Base-by-base conservation (phyloP, 495 filamentous ascomycete species). In the Penicillium pancosmium region DNA sequence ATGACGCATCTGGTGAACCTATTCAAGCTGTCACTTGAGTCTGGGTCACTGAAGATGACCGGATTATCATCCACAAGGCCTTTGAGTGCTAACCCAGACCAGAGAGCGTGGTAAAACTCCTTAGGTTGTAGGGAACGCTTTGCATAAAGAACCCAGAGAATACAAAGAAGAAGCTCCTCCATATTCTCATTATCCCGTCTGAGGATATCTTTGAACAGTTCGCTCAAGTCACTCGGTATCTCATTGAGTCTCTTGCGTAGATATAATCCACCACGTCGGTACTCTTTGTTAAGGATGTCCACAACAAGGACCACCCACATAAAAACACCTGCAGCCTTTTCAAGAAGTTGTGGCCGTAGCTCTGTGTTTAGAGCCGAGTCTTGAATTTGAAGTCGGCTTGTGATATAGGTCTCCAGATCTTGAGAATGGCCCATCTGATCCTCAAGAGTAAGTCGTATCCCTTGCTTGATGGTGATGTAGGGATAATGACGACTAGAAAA, bases 401-500 rank as follows among this genome's bases (percentile, higher is more conserved):
- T 6, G 11, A 73, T 8, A n/a, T 73, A 74, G 0, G 46, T 47
- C 23, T 23, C 55, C 8, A 76, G n/a, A 49, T 76, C 73, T 27
- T 61, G 11, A 4, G 21, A 19, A 58, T 75, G 73, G 5, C 70
- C 70, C 23, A 18, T 7, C 31, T 76, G 56, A 65, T 68, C 25
- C 48, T 72, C 65, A 41, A 74, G 58, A 13, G 66, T 64, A 36
- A 74, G 47, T 31, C 61, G 47, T 3, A 74, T 57, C 7, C 76
- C 72, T 19, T 64, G 63, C 9, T 59, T 18, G 4, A 79, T 71
- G 0, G 57, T 59, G 48, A 85, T 78, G 36, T 78, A 56, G 0
- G 81, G 81, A 52, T 82, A 82, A 63, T 81, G 78, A 4, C 81
- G 68, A 63, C 81, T 84, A 1, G 82, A 80, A 47, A 85, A 74